These are phyloP conservation scores for Papiliotrema nemorosa DNA, from an alignment of 1,284 basidiomycete genomes.

Conservation along the genomic window DNA sequence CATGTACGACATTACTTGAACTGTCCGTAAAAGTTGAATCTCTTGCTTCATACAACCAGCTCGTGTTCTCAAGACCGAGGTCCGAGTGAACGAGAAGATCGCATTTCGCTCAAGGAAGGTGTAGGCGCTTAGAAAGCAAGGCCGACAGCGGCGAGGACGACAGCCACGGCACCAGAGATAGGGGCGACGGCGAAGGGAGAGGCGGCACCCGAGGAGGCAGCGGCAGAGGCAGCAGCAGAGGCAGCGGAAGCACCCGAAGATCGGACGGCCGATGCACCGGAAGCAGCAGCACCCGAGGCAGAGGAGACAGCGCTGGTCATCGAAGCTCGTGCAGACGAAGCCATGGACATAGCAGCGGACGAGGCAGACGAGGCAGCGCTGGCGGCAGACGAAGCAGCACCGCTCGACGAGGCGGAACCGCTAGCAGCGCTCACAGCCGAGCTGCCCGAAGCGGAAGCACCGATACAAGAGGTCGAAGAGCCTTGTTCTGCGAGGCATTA, in stretches of 20 bases:
- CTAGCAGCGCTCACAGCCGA: conserved; percentile 5
- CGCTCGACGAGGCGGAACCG: conserved; percentile 7
- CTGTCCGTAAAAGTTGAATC: conserved; percentile 2
- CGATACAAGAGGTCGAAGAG: conserved; percentile 8
- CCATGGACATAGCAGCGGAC: neutral
- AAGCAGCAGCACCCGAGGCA: neutral
- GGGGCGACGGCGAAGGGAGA: conserved; percentile 6
- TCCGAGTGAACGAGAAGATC: no score
- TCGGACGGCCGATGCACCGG: conserved; percentile 5
- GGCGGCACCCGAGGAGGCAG: conserved; percentile 7
- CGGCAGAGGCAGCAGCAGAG: conserved; percentile 10
- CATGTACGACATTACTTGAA: conserved; percentile 3
- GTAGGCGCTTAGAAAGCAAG: conserved; percentile 29
- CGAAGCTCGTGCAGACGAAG: neutral
- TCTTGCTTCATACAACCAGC: neutral
- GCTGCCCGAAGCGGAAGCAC: conserved; percentile 5
- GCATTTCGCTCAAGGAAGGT: no score
- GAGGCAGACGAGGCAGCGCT: conserved; percentile 3
- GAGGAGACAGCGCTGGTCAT: neutral
- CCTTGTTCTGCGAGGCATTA: neutral
- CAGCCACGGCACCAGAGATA: conserved; percentile 19
- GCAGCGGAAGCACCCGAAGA: conserved; percentile 7
- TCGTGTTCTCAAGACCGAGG: neutral
- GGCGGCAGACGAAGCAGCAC: conserved; percentile 5
- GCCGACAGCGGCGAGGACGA: conserved; percentile 27